A percentile compares a stretch with the other conserved stretches of the same genome.
These are phyloP conservation scores for Kandelia obovata DNA, from an alignment of 345 rosid genomes.

Conservation along the genomic window DNA sequence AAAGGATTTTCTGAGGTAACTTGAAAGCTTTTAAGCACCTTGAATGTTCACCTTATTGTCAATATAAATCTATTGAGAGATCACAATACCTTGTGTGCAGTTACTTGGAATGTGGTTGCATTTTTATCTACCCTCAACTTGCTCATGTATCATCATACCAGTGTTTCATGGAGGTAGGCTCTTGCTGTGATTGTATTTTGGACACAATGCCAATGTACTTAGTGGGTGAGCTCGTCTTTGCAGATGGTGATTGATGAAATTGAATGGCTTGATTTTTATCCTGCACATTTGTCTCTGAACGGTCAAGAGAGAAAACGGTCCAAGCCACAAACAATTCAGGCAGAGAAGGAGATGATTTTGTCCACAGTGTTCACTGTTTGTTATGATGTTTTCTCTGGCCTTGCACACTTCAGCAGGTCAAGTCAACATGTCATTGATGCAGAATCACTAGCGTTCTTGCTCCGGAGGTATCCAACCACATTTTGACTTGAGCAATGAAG, in stretches of 20 bases:
- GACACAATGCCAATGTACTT: slow-evolving; percentile 12
- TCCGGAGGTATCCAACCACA: slow-evolving; percentile 42
- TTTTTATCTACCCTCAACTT: slow-evolving; percentile 56
- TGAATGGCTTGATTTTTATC: slow-evolving; percentile 68
- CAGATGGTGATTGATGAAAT: slow-evolving; percentile 65
- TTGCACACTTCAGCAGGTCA: slow-evolving; percentile 61
- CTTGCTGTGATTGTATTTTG: slow-evolving; percentile 12
- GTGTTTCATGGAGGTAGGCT: slow-evolving; percentile 57
- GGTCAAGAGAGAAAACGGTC: slow-evolving; percentile 44
- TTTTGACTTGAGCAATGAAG: neutral
- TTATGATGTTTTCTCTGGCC: slow-evolving; percentile 70
- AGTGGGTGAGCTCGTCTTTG: slow-evolving; percentile 7
- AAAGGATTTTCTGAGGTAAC: slow-evolving; percentile 58
- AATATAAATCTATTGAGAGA: neutral
- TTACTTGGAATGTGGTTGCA: slow-evolving; percentile 64
- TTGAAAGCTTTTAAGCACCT: slow-evolving; percentile 3
- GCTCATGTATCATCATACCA: slow-evolving; percentile 49
- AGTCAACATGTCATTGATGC: slow-evolving; percentile 49
- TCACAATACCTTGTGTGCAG: slow-evolving; percentile 32
- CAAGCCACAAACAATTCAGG: slow-evolving; percentile 51
- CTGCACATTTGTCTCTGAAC: slow-evolving; percentile 19
- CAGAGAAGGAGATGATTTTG: slow-evolving; percentile 61
- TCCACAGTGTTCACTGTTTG: slow-evolving; percentile 57
- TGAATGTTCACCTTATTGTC: slow-evolving; percentile 1
- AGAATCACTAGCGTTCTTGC: slow-evolving; percentile 49